Conservation (phyloP, 2,329 filamentous ascomycete species). For the Fusarium coicis region DNA sequence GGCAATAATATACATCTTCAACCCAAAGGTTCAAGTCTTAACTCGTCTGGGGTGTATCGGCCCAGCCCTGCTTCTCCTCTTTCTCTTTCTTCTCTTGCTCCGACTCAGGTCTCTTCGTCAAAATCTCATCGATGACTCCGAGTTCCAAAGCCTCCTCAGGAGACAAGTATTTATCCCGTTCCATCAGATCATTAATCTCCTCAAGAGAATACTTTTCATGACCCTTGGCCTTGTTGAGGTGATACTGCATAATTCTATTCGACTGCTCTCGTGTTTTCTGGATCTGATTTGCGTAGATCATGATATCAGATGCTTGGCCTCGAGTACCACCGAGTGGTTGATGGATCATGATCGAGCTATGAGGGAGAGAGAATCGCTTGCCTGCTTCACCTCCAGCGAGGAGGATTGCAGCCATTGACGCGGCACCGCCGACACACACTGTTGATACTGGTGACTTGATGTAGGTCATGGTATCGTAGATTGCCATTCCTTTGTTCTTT, state of each 20-base stretch:
- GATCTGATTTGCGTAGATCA: conserved; percentile 98
- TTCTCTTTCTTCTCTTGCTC: conserved; percentile 50
- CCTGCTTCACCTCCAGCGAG: conserved; percentile 87
- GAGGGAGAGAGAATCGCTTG: conserved; percentile 89
- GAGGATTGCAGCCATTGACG: conserved; percentile 92
- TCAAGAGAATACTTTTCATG: conserved; percentile 81
- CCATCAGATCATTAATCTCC: conserved; percentile 94
- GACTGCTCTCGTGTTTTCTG: conserved; percentile 84
- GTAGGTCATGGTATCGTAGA: conserved; percentile 99
- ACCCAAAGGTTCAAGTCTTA: neutral
- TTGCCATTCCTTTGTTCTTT: conserved; percentile 71
- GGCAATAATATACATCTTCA: neutral
- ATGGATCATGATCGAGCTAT: conserved; percentile 96
- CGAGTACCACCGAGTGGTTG: conserved; percentile 83
- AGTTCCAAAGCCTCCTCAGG: conserved; percentile 88
- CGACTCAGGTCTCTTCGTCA: conserved; percentile 69
- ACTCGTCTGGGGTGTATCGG: conserved; percentile 21
- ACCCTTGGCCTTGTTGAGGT: conserved; percentile 82
- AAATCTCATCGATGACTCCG: conserved; percentile 91
- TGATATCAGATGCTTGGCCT: conserved; percentile 80
- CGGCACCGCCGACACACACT: conserved; percentile 93
- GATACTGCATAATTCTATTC: conserved; percentile 88
- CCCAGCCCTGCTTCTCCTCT: conserved; percentile 37
- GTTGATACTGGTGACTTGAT: conserved; percentile 93
- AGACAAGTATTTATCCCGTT: conserved; percentile 93